These are phyloP conservation scores for Leccinum imitatum DNA, from an alignment of 768 basidiomycete species.

Conservation along the genomic window DNA sequence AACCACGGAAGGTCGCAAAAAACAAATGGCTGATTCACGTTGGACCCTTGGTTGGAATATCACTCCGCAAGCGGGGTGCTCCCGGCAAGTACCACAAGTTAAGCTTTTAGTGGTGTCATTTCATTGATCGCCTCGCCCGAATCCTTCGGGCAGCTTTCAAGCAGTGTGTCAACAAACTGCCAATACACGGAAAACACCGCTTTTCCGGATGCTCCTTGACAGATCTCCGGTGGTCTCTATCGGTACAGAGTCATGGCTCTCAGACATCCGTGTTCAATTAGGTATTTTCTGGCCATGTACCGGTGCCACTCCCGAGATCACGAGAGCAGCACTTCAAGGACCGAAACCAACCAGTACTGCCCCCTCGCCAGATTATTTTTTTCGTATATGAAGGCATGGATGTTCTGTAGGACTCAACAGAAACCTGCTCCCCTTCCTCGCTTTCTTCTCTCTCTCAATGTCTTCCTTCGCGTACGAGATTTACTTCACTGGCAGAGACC, in stretches of 20 bases:
- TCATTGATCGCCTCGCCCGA: slow-evolving; percentile 23
- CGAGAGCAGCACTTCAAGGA: slow-evolving; percentile 38
- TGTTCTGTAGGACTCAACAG: background rate
- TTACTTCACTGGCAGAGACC: slow-evolving; percentile 68
- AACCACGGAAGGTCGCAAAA: slow-evolving; percentile 4
- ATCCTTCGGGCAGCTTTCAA: background rate
- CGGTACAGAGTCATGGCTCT: slow-evolving; percentile 6
- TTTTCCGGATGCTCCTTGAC: slow-evolving; percentile 19
- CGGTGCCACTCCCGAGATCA: slow-evolving; percentile 43
- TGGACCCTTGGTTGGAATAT: background rate
- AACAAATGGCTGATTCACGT: slow-evolving; percentile 1
- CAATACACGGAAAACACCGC: slow-evolving; percentile 3
- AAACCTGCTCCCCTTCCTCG: slow-evolving; percentile 3
- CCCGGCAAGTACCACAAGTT: slow-evolving; percentile 25
- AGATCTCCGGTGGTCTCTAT: slow-evolving; percentile 21
- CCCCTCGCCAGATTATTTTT: slow-evolving; percentile 4
- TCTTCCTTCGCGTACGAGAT: slow-evolving; percentile 47
- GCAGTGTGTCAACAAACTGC: slow-evolving; percentile 14
- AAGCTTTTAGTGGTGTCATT: slow-evolving; percentile 28
- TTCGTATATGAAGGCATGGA: slow-evolving; percentile 32
- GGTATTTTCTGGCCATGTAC: slow-evolving; percentile 47
- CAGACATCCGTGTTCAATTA: slow-evolving; percentile 50
- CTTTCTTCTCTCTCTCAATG: slow-evolving; percentile 22
- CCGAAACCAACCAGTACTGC: slow-evolving; percentile 31
- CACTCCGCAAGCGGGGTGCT: slow-evolving; percentile 13